Evolutionary conservation across 2,329 filamentous ascomycete genomes (phyloP), one percentile per base, ranked within the genome.

Genomic region (Penicillium corylophilum): DNA sequence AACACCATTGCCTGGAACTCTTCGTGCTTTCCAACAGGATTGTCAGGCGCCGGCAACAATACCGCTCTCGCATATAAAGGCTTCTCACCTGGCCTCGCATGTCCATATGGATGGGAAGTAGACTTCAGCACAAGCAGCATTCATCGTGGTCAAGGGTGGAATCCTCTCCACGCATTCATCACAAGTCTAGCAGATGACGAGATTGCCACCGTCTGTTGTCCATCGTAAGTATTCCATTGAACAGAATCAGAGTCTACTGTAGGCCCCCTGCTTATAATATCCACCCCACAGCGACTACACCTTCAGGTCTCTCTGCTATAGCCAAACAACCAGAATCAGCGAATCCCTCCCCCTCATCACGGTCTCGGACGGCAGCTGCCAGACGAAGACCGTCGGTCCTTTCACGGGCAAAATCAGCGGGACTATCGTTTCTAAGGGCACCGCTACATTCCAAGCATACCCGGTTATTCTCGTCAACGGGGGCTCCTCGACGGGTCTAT

Each of bases 401-500:
- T 35, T 35, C n/a, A 9, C 7, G 7, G 33, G 33, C n/a, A 18
- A 18, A n/a, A 35, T 35, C n/a, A n/a, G 33, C 16, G 31, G 31
- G 6, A 35, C 31, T 4, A 9, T 5, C 8, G 33, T n/a, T 4
- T 35, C 33, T n/a, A 18, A 18, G n/a, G 33, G 33, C n/a, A 1
- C 9, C 4, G 33, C 33, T 16, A 38, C 20, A 23, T 7, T 38
- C 31, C n/a, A 28, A 22, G 24, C 28, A n/a, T 26, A 48, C 31
- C 23, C 24, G 20, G 5, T n/a, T 2, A 12, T n/a, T n/a, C 35
- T 20, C 20, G 26, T 20, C 31, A 28, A 35, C n/a, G n/a, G 13
- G 2, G 16, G 20, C n/a, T 12, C 29, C n/a, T 31, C 47, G 4
- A 24, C 23, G 8, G 56, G 62, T 7, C 40, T 68, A 8, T 63